Base-by-base conservation (phyloP, 306 rosid species). In the Inga laurina region DNA sequence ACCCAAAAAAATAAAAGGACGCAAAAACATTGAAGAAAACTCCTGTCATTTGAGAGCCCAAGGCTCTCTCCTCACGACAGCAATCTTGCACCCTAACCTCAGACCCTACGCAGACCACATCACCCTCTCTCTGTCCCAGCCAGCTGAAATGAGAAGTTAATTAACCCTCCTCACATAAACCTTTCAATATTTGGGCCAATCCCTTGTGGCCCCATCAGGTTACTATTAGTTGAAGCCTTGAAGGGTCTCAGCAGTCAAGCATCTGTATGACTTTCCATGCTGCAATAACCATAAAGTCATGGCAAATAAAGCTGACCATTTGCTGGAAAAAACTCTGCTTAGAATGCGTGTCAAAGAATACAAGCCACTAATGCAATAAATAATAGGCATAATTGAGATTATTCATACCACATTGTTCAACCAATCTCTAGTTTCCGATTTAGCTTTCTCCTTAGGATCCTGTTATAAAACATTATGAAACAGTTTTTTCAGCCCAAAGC, bases 381-480 rank as follows among this genome's bases (percentile, higher is more conserved):
- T 70, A 39, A 34, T 51, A 75, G 84, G 74, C 86, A 73, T 74
- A 56, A 48, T 52, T 73, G 82, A 74, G 74, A 77, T 68, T 45
- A 22, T 35, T 48, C 56, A 67, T 92, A 93, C 97, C 97, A 93
- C 91, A 83, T 70, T 92, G 89, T 93, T 93, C 89, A 93, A 85
- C 97, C 97, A 93, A 82, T 93, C 97, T 84, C 97, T 90, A 16
- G 97, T 93, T 90, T 93, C 97, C 73, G 94, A 82, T 73, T 93
- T 93, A 77, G 97, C 97, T 88, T 90, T 93, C 90, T 92, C 97
- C 86, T 84, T 93, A n/a, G 97, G 97, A 87, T 93, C 97, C 97
- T 93, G 57, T 72, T 59, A 76, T 64, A 82, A 84, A 82, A 90
- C 52, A 77, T 78, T 14, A n/a, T 39, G 69, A 73, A 79, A 44